Conservation (phyloP, 2,329 filamentous ascomycete genomes). For the Coniochaeta pulveracea region DNA sequence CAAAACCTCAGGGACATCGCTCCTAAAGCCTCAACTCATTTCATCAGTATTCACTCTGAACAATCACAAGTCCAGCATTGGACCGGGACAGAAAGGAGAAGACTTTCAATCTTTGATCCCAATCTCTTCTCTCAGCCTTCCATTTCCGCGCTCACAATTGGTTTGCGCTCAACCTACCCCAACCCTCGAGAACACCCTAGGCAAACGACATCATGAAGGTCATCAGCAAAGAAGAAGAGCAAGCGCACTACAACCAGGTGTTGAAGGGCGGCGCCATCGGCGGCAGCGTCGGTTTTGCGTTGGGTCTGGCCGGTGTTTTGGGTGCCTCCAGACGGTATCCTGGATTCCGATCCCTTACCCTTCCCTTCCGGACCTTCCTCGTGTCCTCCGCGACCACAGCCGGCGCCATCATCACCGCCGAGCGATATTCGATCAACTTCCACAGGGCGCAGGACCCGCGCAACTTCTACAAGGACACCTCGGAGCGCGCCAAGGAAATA, state of each 20-base stretch:
- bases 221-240: conserved; percentile 86
- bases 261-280: conserved; percentile 70
- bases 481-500: conserved; percentile 43
- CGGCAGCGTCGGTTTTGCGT: conserved; percentile 52
- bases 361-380: conserved; percentile 87
- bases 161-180: not conserved
- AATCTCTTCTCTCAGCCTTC: no score
- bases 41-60: no score
- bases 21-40: no score
- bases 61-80: not conserved
- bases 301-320: conserved; percentile 59
- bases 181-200: not conserved
- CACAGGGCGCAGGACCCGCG: conserved; percentile 60
- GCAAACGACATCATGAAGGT: conserved; percentile 62
- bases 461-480: conserved; percentile 52
- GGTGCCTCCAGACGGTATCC: conserved; percentile 59
- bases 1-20: no score
- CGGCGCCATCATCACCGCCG: conserved; percentile 77
- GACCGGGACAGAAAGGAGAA: not conserved
- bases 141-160: not conserved
- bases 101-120: not conserved
- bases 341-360: conserved; percentile 68
- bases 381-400: conserved; percentile 76
- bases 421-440: conserved; percentile 54
- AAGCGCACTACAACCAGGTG: conserved; percentile 71